Conservation (phyloP, 2,329 filamentous ascomycete species). For the Cladosporium sp. region DNA sequence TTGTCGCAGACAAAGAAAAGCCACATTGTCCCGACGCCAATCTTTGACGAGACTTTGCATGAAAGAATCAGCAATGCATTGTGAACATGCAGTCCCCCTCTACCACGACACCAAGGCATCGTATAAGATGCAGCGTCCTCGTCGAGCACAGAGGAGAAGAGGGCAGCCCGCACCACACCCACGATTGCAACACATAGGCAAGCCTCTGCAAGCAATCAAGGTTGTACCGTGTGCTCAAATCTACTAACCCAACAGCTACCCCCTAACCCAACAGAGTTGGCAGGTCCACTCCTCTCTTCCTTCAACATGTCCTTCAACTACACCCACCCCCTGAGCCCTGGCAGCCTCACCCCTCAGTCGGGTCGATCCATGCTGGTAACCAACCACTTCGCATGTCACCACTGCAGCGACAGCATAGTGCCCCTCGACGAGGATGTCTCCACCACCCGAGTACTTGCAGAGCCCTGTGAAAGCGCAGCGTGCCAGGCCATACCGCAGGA, state of each 20-base stretch:
- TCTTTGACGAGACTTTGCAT: too few species aligned
- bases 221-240: neutral
- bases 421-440: neutral
- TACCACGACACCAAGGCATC: too few species aligned
- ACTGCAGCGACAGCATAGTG: neutral
- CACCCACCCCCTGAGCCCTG: neutral
- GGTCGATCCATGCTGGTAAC: neutral
- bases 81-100: too few species aligned
- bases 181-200: conserved; percentile 2
- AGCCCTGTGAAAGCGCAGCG: neutral
- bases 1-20: neutral
- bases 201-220: neutral
- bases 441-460: neutral
- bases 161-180: conserved; percentile 2
- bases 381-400: neutral
- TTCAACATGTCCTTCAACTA: conserved; percentile 3
- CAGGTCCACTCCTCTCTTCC: neutral
- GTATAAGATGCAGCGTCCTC: too few species aligned
- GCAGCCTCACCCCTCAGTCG: neutral
- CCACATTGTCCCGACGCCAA: neutral
- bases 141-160: too few species aligned
- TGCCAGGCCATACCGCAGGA: neutral
- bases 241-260: neutral
- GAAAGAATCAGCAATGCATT: neutral
- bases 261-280: neutral